Conservation (phyloP, 768 basidiomycete genomes). For the Mycena galericulata region DNA sequence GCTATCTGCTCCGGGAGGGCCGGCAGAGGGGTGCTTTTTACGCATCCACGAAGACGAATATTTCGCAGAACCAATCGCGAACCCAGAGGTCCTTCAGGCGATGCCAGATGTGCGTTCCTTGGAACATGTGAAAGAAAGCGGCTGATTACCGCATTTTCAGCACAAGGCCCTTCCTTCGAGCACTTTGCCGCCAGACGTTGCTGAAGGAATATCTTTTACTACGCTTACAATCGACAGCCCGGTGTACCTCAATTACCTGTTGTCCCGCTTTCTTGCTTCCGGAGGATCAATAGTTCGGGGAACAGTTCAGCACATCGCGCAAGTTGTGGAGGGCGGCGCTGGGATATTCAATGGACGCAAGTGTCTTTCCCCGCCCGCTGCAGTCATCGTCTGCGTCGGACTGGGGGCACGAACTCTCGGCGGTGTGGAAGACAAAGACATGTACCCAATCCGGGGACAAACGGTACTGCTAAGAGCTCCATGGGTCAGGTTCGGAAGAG, state of each 20-base stretch:
- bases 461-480: constrained; percentile 82
- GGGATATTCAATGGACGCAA: constrained; percentile 47
- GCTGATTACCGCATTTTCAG: constrained; percentile 41
- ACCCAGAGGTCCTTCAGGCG: constrained; percentile 58
- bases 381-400: constrained; percentile 78
- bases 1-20: constrained; percentile 69
- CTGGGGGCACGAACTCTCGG: constrained; percentile 80
- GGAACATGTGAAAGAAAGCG: constrained; percentile 26
- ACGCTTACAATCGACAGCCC: constrained; percentile 81
- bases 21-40: constrained; percentile 71
- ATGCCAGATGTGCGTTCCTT: constrained; percentile 64
- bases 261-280: constrained; percentile 67
- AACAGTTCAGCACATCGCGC: constrained; percentile 74
- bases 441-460: constrained; percentile 88
- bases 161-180: constrained; percentile 49
- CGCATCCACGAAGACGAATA: constrained; percentile 74
- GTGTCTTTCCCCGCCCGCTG: constrained; percentile 54
- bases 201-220: constrained; percentile 67
- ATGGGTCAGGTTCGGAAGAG: constrained; percentile 68
- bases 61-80: constrained; percentile 54
- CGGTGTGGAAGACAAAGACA: constrained; percentile 81
- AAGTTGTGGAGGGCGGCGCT: constrained; percentile 74
- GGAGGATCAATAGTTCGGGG: constrained; percentile 75
- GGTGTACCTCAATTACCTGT: constrained; percentile 77
- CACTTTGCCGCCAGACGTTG: constrained; percentile 48